A percentile compares a stretch with the other conserved stretches of the same genome.
Evolutionary conservation across 2,329 filamentous ascomycete species (phyloP).

Genomic region (Pestalotiopsis sp.): DNA sequence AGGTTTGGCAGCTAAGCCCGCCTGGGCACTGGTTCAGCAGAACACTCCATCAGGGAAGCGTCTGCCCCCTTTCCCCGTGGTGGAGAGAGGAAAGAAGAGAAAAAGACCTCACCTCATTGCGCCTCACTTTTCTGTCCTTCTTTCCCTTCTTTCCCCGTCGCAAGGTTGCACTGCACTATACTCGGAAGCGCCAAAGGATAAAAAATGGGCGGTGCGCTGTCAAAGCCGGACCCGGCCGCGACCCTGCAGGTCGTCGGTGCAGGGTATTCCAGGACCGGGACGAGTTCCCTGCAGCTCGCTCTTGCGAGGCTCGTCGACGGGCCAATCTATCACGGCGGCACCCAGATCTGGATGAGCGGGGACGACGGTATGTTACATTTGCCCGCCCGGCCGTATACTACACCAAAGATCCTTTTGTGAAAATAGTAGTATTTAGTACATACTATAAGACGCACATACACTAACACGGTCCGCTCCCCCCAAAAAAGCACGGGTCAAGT

Average conservation of each 20-base stretch:
- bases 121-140: not conserved
- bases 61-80: not conserved
- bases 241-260: slow-evolving; percentile 16
- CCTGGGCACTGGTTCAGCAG: not conserved
- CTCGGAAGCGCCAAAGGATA: too few species aligned
- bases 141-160: not conserved
- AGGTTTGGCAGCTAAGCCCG: not conserved
- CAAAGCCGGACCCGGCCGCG: slow-evolving; percentile 13
- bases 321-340: slow-evolving; percentile 14
- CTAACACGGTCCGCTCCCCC: not conserved
- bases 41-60: not conserved
- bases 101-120: not conserved
- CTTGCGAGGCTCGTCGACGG: slow-evolving; percentile 14
- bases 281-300: slow-evolving; percentile 14
- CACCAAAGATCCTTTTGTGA: not conserved
- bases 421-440: not conserved
- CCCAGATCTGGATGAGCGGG: not conserved
- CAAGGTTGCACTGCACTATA: not conserved
- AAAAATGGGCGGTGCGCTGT: slow-evolving; percentile 11
- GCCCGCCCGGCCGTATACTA: not conserved
- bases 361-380: not conserved
- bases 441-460: not conserved
- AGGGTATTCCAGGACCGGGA: slow-evolving; percentile 16
- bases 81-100: not conserved
- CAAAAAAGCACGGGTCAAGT: not conserved